Conservation (phyloP, 2,329 filamentous ascomycete species). For the Ophiostoma tasmaniense region DNA sequence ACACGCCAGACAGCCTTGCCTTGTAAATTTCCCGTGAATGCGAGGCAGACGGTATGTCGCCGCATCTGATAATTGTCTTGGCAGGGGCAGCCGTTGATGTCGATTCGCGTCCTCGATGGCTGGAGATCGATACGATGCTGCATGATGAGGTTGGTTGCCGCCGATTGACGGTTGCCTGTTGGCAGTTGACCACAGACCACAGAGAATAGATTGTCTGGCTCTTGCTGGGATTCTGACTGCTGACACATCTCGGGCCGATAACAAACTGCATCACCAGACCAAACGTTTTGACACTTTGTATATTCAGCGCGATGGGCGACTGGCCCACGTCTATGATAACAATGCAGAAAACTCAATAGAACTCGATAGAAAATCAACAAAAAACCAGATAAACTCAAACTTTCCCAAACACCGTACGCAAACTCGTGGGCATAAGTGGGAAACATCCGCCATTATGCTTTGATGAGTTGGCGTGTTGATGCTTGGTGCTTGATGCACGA, state of each 20-base stretch:
- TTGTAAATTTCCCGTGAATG: background rate
- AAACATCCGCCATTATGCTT: background rate
- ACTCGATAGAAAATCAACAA: background rate
- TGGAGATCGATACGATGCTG: background rate
- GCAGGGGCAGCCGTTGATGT: background rate
- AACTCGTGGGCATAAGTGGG: background rate
- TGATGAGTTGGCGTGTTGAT: background rate
- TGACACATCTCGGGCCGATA: background rate
- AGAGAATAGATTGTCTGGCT: background rate
- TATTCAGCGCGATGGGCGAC: conserved; percentile 1
- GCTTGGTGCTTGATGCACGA: background rate
- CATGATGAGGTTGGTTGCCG: background rate
- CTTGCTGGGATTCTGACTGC: background rate
- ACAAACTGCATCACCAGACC: background rate
- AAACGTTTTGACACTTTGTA: background rate
- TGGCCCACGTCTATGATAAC: background rate
- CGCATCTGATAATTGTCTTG: background rate
- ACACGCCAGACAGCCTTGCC: background rate
- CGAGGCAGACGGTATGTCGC: background rate
- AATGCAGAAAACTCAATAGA: background rate
- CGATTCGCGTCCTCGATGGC: background rate
- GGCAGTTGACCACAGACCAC: background rate
- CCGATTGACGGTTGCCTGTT: background rate
- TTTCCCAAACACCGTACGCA: background rate
- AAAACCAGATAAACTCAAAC: background rate